phyloP scores from a whole-genome alignment of 257 asterid genomes.

The Echites panduratus region DNA sequence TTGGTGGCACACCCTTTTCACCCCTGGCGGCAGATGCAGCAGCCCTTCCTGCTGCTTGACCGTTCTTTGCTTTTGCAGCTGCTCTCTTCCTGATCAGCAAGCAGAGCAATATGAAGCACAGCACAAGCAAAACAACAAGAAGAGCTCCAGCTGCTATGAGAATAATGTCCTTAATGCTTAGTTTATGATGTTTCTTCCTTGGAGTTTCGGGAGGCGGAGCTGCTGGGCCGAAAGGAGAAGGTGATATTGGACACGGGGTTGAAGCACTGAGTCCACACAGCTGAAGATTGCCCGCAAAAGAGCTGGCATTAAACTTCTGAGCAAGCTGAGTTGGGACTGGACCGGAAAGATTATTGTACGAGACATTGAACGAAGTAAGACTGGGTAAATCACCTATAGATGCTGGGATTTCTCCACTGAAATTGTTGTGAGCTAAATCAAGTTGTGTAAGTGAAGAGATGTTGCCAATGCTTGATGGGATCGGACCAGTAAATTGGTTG shows the following conservation, averaged over 20 bases:
- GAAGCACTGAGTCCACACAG: constrained; percentile 70
- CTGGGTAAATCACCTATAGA: constrained; percentile 51
- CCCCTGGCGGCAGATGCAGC: constrained; percentile 25
- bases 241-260: constrained; percentile 44
- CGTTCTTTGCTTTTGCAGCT: constrained; percentile 29
- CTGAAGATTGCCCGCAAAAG: constrained; percentile 63
- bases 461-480: constrained; percentile 47
- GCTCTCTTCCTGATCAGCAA: constrained; percentile 58
- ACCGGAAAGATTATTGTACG: constrained; percentile 79
- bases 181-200: constrained; percentile 26
- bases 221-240: constrained; percentile 36
- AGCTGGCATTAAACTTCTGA: constrained; percentile 52
- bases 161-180: constrained; percentile 61
- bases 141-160: constrained; percentile 74
- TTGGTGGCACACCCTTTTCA: constrained; percentile 36
- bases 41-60: constrained; percentile 17
- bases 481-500: constrained; percentile 43
- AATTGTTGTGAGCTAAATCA: constrained; percentile 53
- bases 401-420: constrained; percentile 64
- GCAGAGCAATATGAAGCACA: constrained; percentile 58
- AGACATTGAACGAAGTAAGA: constrained; percentile 63
- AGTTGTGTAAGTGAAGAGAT: constrained; percentile 50
- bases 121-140: constrained; percentile 42
- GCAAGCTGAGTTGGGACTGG: constrained; percentile 56
- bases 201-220: constrained; percentile 23